Base-by-base conservation (phyloP, 306 rosid species). In the Trifolium subterraneum region DNA sequence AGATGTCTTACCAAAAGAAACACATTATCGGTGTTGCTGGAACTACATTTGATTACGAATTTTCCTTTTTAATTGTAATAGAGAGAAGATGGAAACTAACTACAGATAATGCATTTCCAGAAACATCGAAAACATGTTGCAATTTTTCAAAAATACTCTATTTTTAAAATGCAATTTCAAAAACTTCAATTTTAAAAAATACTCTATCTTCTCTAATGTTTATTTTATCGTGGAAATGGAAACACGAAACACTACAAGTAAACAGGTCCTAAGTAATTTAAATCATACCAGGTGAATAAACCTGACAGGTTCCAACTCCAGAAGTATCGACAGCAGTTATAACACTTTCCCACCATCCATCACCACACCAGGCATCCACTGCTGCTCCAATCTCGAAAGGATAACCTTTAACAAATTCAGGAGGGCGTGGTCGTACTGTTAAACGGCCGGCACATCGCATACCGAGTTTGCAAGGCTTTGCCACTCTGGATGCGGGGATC, bases 261-360 rank as follows among this genome's bases (percentile, higher is more conserved):
- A 56, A 56, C 36, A n/a, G 16, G 2, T 4, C 7, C 5, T 1
- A 6, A 11, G 1, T 11, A 13, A 18, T 64, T 52, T 33, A 23
- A 6, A 82, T 72, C 88, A 56, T 86, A 92, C 97, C 93, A 44
- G 93, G 91, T 60, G 35, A 75, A 85, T 85, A 92, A 78, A 92
- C 81, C 75, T 85, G 96, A 74, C 84, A 35, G n/a, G 42, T 73
- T 77, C 85, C 86, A 76, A 22, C 75, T 77, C 84, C 88, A 52
- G 82, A 58, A 35, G 27, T 44, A 66, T 81, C 65, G 22, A 86
- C 74, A 62, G 89, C 87, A 62, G 85, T 75, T 68, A 92, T 35
- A 55, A 92, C 85, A 64, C 96, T 90, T 83, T 92, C 97, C 97
- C 97, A 92, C 97, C 97, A 92, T 70, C 96, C 93, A 55, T 89